Conservation (phyloP, 2,329 filamentous ascomycete genomes). For the Pseudogymnoascus sp. region DNA sequence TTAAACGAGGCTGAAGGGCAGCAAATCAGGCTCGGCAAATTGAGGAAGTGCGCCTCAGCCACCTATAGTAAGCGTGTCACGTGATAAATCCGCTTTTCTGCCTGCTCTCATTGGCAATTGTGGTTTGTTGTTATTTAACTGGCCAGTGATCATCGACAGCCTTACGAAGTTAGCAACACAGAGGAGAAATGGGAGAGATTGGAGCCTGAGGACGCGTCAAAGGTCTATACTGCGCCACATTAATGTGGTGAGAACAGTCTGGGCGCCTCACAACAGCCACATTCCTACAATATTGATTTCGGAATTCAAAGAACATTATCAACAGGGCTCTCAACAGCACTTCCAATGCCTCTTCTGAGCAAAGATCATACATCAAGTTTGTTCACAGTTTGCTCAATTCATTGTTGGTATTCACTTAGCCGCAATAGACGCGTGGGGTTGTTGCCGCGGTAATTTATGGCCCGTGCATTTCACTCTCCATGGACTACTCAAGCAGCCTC, state of each 20-base stretch:
- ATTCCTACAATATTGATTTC: not conserved
- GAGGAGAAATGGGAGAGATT: not conserved
- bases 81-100: not conserved
- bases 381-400: not conserved
- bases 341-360: not conserved
- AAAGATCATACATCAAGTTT: not conserved
- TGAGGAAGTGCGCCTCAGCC: slow-evolving; percentile 4
- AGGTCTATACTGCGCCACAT: not conserved
- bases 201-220: not conserved
- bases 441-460: not conserved
- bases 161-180: not conserved
- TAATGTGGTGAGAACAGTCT: not conserved
- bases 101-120: not conserved
- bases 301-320: not conserved
- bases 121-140: slow-evolving; percentile 3
- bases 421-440: not conserved
- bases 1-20: slow-evolving; percentile 10
- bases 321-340: not conserved
- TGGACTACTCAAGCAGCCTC: not conserved
- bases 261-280: not conserved
- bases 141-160: not conserved
- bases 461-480: not conserved
- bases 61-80: not conserved
- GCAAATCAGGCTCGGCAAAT: slow-evolving; percentile 6
- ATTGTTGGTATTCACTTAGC: not conserved